Evolutionary conservation across 441 rosid species (phyloP).

Genomic region (Syzygium syzygioides): DNA sequence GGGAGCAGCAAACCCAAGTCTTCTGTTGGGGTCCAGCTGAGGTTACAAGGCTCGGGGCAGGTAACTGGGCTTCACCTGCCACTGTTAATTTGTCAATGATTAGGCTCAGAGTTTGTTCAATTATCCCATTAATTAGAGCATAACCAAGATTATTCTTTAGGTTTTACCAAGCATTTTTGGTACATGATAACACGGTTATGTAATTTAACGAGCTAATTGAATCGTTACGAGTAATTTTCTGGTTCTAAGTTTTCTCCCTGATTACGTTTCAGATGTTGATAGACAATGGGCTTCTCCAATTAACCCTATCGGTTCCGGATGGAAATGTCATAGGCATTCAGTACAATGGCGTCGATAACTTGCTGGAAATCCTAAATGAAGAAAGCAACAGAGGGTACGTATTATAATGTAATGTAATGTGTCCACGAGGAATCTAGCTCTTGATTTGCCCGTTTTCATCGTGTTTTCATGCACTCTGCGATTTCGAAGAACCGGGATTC

Average conservation of each 20-base stretch:
- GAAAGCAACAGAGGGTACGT: constrained; percentile 38
- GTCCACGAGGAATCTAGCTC: not conserved
- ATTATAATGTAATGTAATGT: not conserved
- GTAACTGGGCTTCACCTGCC: constrained; percentile 9
- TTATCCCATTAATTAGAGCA: not conserved
- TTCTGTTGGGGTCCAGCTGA: constrained; percentile 11
- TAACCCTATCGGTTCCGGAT: constrained; percentile 39
- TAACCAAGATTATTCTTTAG: not conserved
- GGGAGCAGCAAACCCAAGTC: not conserved
- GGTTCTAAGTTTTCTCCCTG: not conserved
- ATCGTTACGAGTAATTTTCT: not conserved
- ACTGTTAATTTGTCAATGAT: not conserved
- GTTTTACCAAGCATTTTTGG: not conserved
- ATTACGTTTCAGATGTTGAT: constrained; percentile 38
- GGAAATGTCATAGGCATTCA: constrained; percentile 42
- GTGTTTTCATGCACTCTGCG: not conserved
- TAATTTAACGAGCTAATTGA: not conserved
- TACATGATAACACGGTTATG: not conserved
- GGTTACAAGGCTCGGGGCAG: not conserved
- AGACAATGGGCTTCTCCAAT: constrained; percentile 43
- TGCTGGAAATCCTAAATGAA: constrained; percentile 25
- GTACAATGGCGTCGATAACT: constrained; percentile 38
- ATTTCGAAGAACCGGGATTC: not conserved
- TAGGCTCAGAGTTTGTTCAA: not conserved
- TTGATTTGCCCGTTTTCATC: not conserved